Evolutionary conservation across 495 filamentous ascomycete genomes (phyloP), one percentile per base, ranked within the genome.

Genomic region (Daldinia decipiens): DNA sequence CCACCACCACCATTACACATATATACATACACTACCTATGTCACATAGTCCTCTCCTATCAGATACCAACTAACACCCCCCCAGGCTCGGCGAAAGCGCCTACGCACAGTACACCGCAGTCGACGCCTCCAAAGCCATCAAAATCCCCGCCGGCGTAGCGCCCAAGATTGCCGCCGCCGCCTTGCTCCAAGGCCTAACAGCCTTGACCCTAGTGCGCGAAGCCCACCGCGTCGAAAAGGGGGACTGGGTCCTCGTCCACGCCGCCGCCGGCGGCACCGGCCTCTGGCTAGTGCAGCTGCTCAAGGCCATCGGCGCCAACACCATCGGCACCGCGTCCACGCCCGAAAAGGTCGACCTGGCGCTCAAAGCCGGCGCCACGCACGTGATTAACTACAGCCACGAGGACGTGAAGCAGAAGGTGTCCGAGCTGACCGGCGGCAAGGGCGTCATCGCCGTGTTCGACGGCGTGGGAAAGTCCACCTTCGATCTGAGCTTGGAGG

Each of bases 391-490:
- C 74, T 95, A 92, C 72, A 81, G 79, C 59, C 82, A 83, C 15
- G 90, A 92, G 65, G 87, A 91, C 67, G 89, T 92, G 73, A 84
- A 88, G 24, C 78, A 83, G 58, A 76, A 80, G 75, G 89, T 95
- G 1, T 86, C 85, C 76, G 89, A 94, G 74, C 87, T 91, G 45
- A 95, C 93, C 1, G 81, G 79, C 13, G 88, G 89, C 1, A 75
- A 85, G 53, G 95, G 95, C 9, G 91, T 93, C 2, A 83, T 82
- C 65, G 93, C 90, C 9, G 90, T 98, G 11, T 97, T 94, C 79
- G 95, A 99, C 78, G 90, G 91, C 19, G 93, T 97, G 17, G 95
- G 95, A 8, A 91, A 91, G 82, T 84, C 85, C 59, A 98, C 95
- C 0, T 97, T 97, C 83, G 94, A 98, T 65, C 82, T 87, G 31